phyloP scores from a whole-genome alignment of 108 stramenopile species.

The Asterionellopsis glacialis region DNA sequence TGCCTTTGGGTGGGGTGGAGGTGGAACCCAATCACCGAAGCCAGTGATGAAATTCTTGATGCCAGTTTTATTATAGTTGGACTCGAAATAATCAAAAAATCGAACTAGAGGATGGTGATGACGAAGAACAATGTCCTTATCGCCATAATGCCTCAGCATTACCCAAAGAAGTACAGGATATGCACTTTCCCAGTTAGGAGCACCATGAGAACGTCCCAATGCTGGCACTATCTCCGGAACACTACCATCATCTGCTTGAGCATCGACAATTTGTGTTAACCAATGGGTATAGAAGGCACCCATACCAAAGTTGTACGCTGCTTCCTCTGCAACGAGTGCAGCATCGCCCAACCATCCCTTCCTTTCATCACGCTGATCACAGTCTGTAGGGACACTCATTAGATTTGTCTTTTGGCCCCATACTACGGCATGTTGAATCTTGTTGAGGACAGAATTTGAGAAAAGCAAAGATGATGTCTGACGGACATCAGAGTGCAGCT shows the following conservation, averaged over 20 bases:
- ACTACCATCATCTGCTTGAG: slow-evolving; percentile 14
- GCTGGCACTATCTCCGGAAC: slow-evolving; percentile 18
- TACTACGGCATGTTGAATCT: slow-evolving; percentile 19
- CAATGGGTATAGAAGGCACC: slow-evolving; percentile 19
- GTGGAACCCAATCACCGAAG: too few relatives aligned
- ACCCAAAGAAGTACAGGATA: slow-evolving; percentile 17
- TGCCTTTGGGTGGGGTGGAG: too few relatives aligned
- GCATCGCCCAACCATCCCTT: slow-evolving; percentile 29
- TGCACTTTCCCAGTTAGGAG: slow-evolving; percentile 24
- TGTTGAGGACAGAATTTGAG: slow-evolving; percentile 15
- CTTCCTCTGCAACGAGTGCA: slow-evolving; percentile 19
- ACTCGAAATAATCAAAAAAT: too few relatives aligned
- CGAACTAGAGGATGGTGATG: too few relatives aligned
- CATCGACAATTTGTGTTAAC: slow-evolving; percentile 17
- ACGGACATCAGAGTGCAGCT: too few relatives aligned
- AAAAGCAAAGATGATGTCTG: slow-evolving; percentile 12
- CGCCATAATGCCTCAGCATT: slow-evolving; percentile 15
- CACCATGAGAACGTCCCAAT: slow-evolving; percentile 7
- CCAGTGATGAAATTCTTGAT: too few relatives aligned
- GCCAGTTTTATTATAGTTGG: too few relatives aligned
- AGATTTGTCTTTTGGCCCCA: slow-evolving; percentile 23
- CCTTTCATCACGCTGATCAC: slow-evolving; percentile 22
- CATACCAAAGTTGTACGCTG: slow-evolving; percentile 19
- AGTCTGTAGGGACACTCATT: slow-evolving; percentile 28
- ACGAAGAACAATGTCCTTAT: too few relatives aligned